Evolutionary conservation across 257 asterid species (phyloP), one percentile per base, ranked within the genome.

Genomic region (Plantago major): DNA sequence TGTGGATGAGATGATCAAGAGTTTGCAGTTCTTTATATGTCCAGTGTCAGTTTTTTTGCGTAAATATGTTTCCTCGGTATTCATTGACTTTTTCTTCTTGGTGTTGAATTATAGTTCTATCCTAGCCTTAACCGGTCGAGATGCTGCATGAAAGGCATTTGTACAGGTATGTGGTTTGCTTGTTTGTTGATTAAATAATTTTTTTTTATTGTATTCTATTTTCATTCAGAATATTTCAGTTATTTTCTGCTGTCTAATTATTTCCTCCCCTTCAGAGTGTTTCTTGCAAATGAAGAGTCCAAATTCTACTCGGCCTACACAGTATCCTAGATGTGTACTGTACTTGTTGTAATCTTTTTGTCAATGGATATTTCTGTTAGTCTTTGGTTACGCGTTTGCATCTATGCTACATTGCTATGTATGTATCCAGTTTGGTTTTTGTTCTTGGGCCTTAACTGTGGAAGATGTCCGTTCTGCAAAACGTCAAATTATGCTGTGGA

Each of bases 221-320:
- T 18, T 5, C 6, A 50, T 50, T 28, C 26, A 14, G 2, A 3
- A 10, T 5, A 10, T 26, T 26, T 53, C 42, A 11, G 58, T 53
- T 11, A 19, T 33, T 55, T 38, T 46, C 7, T 60, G 22, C 49
- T 26, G 3, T 55, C 17, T 68, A 46, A 58, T 73, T 59, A 49
- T 57, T 52, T 60, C 49, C 68, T 72, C 57, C 72, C 49, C 64
- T 42, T 71, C 67, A 93, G 99, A 93, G 73, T 93, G 97, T 64
- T 93, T 93, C 80, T 74, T 89, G 86, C 96, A 87, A 85, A 93
- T 89, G 97, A 89, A 84, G 88, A 83, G 92, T 51, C 96, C 99
- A 65, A 89, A 85, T 78, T 83, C 97, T 38, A 75, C 91, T 19
- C 85, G 88, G 66, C 99, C 97, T 15, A 87, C 97, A 22, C 97